phyloP scores from a whole-genome alignment of 306 rosid species.

The Vachellia pachyceras region DNA sequence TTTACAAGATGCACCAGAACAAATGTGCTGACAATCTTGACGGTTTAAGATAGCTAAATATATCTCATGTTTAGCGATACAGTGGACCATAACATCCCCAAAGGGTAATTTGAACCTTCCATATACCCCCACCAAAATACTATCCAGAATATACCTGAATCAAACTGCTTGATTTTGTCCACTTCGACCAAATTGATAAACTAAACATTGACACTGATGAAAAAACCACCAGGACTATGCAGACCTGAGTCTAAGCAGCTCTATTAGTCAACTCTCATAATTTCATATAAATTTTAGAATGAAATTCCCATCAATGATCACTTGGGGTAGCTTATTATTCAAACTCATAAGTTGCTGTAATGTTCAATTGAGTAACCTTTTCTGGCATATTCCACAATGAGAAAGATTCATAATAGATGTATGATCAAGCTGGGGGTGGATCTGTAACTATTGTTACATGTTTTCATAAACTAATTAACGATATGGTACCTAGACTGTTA shows the following conservation, averaged over 20 bases:
- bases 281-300: background rate
- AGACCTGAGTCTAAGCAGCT: background rate
- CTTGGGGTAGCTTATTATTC: background rate
- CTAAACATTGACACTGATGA: background rate
- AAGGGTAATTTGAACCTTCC: background rate
- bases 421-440: background rate
- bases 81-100: background rate
- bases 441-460: background rate
- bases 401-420: background rate
- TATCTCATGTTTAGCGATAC: slow-evolving; percentile 5
- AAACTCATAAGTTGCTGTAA: background rate
- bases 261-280: background rate
- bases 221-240: background rate
- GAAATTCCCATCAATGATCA: background rate
- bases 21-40: background rate
- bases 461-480: background rate
- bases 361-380: background rate
- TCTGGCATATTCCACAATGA: background rate
- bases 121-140: background rate
- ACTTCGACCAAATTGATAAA: background rate
- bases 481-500: background rate
- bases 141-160: background rate
- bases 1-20: background rate
- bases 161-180: slow-evolving; percentile 21
- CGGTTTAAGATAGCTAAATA: background rate